These are phyloP conservation scores for Rhodotorula sp. DNA, from an alignment of 1,284 basidiomycete species.

Conservation along the genomic window DNA sequence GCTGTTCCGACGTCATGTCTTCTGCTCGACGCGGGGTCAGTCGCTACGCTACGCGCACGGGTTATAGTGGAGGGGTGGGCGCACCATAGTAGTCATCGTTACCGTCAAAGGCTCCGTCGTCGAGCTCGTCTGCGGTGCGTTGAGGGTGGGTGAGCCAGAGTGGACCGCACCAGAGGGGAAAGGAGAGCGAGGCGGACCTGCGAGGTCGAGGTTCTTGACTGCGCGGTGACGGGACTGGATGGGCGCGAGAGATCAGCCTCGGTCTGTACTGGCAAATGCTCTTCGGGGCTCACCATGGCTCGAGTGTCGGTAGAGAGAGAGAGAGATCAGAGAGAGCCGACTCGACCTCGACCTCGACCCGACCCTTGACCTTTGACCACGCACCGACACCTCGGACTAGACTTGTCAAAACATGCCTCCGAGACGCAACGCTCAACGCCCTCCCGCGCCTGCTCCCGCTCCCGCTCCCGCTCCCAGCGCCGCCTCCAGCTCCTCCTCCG, in stretches of 20 bases:
- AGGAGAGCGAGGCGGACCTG: conserved; percentile 58
- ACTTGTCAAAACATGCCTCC: conserved; percentile 14
- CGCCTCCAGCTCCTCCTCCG: neutral
- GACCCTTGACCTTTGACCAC: no score
- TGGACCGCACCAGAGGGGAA: conserved; percentile 8
- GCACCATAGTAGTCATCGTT: conserved; percentile 30
- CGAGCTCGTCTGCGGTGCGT: conserved; percentile 64
- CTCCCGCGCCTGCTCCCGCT: neutral
- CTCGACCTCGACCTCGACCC: neutral
- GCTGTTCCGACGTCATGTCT: conserved; percentile 61
- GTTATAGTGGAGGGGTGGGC: neutral
- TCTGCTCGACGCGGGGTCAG: conserved; percentile 7
- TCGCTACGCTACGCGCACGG: neutral
- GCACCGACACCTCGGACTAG: neutral
- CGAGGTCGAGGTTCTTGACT: conserved; percentile 81
- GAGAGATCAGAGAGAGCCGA: neutral
- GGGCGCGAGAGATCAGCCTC: neutral
- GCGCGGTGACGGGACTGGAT: conserved; percentile 63
- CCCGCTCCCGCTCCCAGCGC: neutral
- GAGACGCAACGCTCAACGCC: conserved; percentile 19
- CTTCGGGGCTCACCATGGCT: neutral
- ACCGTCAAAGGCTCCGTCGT: conserved; percentile 58
- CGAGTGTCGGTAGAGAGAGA: neutral
- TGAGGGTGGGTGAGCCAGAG: neutral
- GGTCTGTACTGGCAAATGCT: no score